Evolutionary conservation across 108 stramenopile species (phyloP).

Genomic region (Phaeodactylum tricornutum): DNA sequence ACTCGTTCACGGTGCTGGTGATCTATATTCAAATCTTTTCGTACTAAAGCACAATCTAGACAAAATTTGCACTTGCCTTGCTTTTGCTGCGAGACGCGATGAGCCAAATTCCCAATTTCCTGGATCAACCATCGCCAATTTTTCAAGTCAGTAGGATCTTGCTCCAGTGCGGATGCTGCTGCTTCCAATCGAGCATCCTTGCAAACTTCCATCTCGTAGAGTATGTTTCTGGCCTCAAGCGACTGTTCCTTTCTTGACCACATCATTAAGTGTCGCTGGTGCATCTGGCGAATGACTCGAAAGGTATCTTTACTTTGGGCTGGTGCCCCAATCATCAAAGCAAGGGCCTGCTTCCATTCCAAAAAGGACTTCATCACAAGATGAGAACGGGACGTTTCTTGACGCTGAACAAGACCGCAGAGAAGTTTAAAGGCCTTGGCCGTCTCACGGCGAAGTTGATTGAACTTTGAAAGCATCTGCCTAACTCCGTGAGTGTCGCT

Average conservation of each 20-base stretch:
- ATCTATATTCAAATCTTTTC: too few species aligned
- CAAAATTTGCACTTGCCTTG: too few species aligned
- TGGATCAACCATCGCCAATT: background rate
- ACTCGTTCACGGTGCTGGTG: too few species aligned
- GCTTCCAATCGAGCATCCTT: background rate
- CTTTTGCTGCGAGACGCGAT: too few species aligned
- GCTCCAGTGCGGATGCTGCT: background rate
- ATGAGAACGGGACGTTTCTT: background rate
- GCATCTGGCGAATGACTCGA: background rate
- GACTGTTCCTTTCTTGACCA: too few species aligned
- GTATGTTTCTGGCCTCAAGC: too few species aligned
- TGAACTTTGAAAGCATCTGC: constrained; percentile 14
- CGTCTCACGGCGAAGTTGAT: constrained; percentile 16
- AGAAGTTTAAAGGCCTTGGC: constrained; percentile 12
- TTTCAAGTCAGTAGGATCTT: background rate
- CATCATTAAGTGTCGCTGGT: background rate
- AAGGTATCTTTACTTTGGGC: background rate
- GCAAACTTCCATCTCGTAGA: too few species aligned
- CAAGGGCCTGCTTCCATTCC: constrained; percentile 32
- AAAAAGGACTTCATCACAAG: constrained; percentile 16
- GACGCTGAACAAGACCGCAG: constrained; percentile 7
- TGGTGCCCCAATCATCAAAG: constrained; percentile 9
- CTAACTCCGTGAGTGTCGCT: too few species aligned
- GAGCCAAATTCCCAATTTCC: background rate
- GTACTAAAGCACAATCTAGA: too few species aligned